These are phyloP conservation scores for Nakazawaea anatomiae DNA, from an alignment of 805 yeast species.

Conservation along the genomic window DNA sequence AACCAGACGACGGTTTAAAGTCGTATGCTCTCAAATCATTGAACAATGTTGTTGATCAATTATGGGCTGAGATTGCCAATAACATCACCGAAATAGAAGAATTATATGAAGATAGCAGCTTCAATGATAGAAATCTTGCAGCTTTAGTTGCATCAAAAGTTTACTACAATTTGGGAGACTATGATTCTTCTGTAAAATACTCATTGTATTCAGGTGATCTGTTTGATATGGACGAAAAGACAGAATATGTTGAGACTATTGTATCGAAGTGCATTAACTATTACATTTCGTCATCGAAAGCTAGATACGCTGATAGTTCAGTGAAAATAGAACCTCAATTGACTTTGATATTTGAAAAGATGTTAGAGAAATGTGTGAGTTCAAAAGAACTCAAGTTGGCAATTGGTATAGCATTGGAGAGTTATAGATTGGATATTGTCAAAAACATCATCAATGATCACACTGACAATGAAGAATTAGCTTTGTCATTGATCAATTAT, in stretches of 20 bases:
- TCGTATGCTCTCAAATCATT: slow-evolving; percentile 80
- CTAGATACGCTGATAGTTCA: slow-evolving; percentile 25
- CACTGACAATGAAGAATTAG: slow-evolving; percentile 41
- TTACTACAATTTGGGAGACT: slow-evolving; percentile 88
- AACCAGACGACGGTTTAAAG: slow-evolving; percentile 71
- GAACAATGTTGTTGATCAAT: slow-evolving; percentile 77
- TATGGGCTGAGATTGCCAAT: slow-evolving; percentile 98
- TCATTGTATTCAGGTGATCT: slow-evolving; percentile 80
- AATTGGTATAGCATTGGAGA: slow-evolving; percentile 85
- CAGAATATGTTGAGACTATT: slow-evolving; percentile 90
- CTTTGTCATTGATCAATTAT: slow-evolving; percentile 58
- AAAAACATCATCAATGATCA: slow-evolving; percentile 46
- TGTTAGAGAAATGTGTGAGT: slow-evolving; percentile 74
- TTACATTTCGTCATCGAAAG: slow-evolving; percentile 63
- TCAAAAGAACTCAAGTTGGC: slow-evolving; percentile 75
- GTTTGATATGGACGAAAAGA: slow-evolving; percentile 66
- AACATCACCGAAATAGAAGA: slow-evolving; percentile 84
- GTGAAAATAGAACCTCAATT: slow-evolving; percentile 54
- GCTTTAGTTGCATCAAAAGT: slow-evolving; percentile 91
- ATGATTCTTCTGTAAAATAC: slow-evolving; percentile 82
- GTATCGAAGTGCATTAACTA: slow-evolving; percentile 88
- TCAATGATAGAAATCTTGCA: slow-evolving; percentile 75
- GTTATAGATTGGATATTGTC: slow-evolving; percentile 79
- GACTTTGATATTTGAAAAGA: slow-evolving; percentile 68
- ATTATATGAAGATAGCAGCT: slow-evolving; percentile 76